Evolutionary conservation across 192 early-diverging fungal species (phyloP).

Genomic region (Chytriomyces sp.): DNA sequence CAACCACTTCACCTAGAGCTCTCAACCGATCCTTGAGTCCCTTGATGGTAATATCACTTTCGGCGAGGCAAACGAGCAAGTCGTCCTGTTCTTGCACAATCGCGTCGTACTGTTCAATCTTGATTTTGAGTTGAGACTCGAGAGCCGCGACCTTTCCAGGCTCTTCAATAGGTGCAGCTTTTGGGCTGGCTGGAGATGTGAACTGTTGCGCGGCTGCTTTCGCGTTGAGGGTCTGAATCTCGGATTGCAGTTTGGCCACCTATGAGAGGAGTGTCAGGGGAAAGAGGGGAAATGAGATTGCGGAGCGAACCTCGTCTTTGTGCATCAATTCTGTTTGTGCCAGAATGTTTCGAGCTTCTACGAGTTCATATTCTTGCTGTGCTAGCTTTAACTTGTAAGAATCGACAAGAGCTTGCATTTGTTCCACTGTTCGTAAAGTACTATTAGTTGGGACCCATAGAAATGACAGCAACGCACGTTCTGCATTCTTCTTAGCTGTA

Average conservation of each 20-base stretch:
- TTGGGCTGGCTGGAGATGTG: neutral
- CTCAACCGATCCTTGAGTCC: conserved; percentile 45
- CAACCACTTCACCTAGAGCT: conserved; percentile 36
- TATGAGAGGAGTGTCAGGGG: neutral
- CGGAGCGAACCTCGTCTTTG: conserved; percentile 14
- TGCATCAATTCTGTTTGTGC: conserved; percentile 25
- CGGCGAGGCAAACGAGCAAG: conserved; percentile 78
- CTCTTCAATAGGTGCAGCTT: neutral
- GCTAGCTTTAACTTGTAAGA: conserved; percentile 20
- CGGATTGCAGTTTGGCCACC: conserved; percentile 34
- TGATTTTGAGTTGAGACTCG: conserved; percentile 5
- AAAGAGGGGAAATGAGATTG: neutral
- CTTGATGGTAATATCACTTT: conserved; percentile 74
- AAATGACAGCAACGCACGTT: conserved; percentile 14
- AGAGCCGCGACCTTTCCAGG: neutral
- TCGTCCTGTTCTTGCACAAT: conserved; percentile 81
- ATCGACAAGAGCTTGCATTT: conserved; percentile 21
- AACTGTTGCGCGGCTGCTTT: neutral
- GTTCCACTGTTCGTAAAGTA: neutral
- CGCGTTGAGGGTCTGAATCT: conserved; percentile 37
- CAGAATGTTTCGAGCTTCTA: conserved; percentile 18
- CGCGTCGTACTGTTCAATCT: conserved; percentile 10
- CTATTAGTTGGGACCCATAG: neutral
- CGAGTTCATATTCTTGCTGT: conserved; percentile 28
- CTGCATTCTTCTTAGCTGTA: conserved; percentile 17